A percentile compares a stretch with the other conserved stretches of the same genome.
phyloP scores from a whole-genome alignment of 1,139 yeast genomes.

The Blastobotrys aristatus region DNA sequence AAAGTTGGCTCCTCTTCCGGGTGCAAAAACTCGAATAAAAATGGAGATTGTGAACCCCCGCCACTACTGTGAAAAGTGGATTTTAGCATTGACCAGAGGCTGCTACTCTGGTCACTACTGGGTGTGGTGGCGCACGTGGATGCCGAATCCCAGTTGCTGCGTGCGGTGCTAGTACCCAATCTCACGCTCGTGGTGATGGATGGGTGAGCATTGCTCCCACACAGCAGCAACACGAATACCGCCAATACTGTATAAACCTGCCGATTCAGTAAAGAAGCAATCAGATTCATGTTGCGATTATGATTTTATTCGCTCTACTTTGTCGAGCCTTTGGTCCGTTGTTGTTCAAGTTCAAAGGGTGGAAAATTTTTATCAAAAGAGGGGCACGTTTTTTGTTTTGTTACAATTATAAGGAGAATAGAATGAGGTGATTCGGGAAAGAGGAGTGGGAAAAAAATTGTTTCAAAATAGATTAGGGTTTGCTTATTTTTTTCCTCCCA shows the following conservation, averaged over 20 bases:
- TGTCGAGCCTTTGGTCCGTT: no score
- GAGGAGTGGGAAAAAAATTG: no score
- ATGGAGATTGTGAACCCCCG: constrained; percentile 10
- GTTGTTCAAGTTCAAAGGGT: not conserved
- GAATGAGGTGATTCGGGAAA: no score
- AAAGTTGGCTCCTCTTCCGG: constrained; percentile 8
- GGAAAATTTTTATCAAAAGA: not conserved
- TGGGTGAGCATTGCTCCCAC: not conserved
- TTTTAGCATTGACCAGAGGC: not conserved
- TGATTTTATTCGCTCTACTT: no score
- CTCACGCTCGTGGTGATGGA: not conserved
- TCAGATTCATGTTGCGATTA: not conserved
- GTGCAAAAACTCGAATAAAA: constrained; percentile 3
- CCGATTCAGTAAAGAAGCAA: not conserved
- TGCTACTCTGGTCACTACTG: not conserved
- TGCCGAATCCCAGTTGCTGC: no score
- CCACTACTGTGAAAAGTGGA: not conserved
- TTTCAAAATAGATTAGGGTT: no score
- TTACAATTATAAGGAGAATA: no score
- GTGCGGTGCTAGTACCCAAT: no score
- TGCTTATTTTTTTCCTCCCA: no score
- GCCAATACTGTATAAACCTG: not conserved
- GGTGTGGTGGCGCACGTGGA: no score
- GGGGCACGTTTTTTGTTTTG: not conserved
- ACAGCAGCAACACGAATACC: not conserved